Evolutionary conservation across 2,329 filamentous ascomycete genomes (phyloP).

Genomic region (Corynespora cassiicola): DNA sequence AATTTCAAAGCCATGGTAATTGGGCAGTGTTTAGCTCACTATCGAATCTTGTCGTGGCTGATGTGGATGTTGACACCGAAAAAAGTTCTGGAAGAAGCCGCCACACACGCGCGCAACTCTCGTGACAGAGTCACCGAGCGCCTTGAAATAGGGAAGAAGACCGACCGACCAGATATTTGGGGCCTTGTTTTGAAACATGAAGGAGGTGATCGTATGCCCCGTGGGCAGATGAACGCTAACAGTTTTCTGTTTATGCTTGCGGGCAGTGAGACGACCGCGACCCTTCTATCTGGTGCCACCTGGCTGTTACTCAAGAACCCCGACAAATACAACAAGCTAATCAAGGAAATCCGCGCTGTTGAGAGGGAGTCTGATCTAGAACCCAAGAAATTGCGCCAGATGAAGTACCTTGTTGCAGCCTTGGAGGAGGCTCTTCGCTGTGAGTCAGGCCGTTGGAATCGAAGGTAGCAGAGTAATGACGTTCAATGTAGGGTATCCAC

Average conservation of each 20-base stretch:
- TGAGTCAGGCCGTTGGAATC: no score
- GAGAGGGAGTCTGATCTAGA: neutral
- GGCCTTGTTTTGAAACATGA: slow-evolving; percentile 44
- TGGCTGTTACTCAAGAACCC: slow-evolving; percentile 43
- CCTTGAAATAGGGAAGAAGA: slow-evolving; percentile 29
- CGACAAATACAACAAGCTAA: slow-evolving; percentile 28
- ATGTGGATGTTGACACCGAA: slow-evolving; percentile 5
- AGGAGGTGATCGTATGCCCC: slow-evolving; percentile 30
- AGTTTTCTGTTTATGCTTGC: slow-evolving; percentile 48
- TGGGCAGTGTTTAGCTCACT: no score
- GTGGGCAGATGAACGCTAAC: slow-evolving; percentile 48
- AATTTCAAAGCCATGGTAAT: slow-evolving; percentile 19
- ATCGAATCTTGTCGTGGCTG: slow-evolving; percentile 4
- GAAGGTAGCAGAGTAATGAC: no score
- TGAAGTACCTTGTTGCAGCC: no score
- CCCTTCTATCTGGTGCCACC: slow-evolving; percentile 45
- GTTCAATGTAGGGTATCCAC: no score
- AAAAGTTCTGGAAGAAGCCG: no score
- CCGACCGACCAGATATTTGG: slow-evolving; percentile 47
- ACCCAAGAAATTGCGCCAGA: neutral
- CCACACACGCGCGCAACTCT: slow-evolving; percentile 8
- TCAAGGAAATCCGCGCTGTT: slow-evolving; percentile 40
- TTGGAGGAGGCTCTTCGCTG: no score
- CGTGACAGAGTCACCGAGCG: slow-evolving; percentile 32
- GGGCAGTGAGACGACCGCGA: slow-evolving; percentile 55